Evolutionary conservation across 2,329 filamentous ascomycete genomes (phyloP), one percentile per base, ranked within the genome.

Genomic region (Aspergillus novoparasiticus): DNA sequence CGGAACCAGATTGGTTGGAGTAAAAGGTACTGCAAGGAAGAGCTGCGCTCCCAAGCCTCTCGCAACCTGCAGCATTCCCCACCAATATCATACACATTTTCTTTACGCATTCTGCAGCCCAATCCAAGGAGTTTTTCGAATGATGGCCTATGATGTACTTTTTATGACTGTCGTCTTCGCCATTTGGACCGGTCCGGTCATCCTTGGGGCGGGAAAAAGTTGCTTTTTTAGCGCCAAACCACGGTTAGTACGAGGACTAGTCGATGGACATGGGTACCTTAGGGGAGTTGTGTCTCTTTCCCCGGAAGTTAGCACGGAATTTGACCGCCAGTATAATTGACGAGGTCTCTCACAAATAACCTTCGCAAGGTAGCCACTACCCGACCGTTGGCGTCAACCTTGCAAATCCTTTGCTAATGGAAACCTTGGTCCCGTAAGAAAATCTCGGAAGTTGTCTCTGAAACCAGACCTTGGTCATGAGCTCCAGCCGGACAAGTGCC

Each of bases 1-100:
- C 32, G 59, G 60, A 43, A 63, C 34, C 16, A 39, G 51, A 55
- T 55, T 55, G 51, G 51, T 36, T 55, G 56, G 26, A 36, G 26
- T 6, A 51, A 59, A 53, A 57, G 61, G 51, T 63, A 65, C 61
- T 66, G 64, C 67, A 69, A 61, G 67, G 67, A 69, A 66, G 30
- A 55, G 51, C 51, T 55, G 32, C 21, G 21, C 51, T 39, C 21
- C 32, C 36, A 55, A 55, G 32, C 32, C 51, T 55, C 32, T 55
- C 39, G 23, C 51, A 39, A 55, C 51, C 21, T 39, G 32, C 51
- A 55, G 51, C 32, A 36, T 36, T 55, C 51, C 51, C 56, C 30
- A 58, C 39, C 32, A 54, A 16, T 58, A 46, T 41, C 30, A 55
- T 28, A 46, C 59, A 59, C 50, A 28, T 36, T 55, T 28, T 16